phyloP scores from a whole-genome alignment of 345 rosid species.

The Dipteronia dyeriana region DNA sequence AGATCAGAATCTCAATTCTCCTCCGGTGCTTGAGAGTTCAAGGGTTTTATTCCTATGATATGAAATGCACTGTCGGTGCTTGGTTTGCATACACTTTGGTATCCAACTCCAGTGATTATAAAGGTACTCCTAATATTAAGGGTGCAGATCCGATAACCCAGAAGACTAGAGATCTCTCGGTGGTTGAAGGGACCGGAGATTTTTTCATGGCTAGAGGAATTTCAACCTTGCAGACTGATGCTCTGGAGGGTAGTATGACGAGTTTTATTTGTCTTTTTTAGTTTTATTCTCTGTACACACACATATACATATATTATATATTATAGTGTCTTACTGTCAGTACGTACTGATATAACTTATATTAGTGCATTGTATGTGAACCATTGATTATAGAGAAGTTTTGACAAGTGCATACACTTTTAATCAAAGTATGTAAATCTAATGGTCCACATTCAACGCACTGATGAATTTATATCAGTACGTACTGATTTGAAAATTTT shows the following conservation, averaged over 20 bases:
- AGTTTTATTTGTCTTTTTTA: no score
- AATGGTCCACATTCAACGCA: no score
- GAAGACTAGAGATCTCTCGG: conserved; percentile 69
- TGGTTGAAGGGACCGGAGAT: conserved; percentile 75
- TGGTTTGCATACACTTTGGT: conserved; percentile 54
- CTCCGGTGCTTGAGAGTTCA: conserved; percentile 56
- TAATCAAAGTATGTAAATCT: no score
- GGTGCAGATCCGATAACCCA: conserved; percentile 66
- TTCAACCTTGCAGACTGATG: conserved; percentile 43
- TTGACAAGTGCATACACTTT: no score
- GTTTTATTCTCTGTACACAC: no score
- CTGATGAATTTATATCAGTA: no score
- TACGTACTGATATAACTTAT: no score
- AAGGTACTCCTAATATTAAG: conserved; percentile 60
- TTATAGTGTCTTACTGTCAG: no score
- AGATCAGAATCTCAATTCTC: conserved; percentile 47
- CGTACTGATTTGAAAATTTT: no score
- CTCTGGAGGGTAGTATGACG: conserved; percentile 53
- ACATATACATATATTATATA: no score
- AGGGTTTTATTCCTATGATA: conserved; percentile 67
- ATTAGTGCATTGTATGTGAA: no score
- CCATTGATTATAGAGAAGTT: no score
- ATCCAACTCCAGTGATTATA: conserved; percentile 58
- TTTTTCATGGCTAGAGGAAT: conserved; percentile 82
- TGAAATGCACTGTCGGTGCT: conserved; percentile 43